Conservation (phyloP, 257 asterid species). For the Nicotiana benthamiana region DNA sequence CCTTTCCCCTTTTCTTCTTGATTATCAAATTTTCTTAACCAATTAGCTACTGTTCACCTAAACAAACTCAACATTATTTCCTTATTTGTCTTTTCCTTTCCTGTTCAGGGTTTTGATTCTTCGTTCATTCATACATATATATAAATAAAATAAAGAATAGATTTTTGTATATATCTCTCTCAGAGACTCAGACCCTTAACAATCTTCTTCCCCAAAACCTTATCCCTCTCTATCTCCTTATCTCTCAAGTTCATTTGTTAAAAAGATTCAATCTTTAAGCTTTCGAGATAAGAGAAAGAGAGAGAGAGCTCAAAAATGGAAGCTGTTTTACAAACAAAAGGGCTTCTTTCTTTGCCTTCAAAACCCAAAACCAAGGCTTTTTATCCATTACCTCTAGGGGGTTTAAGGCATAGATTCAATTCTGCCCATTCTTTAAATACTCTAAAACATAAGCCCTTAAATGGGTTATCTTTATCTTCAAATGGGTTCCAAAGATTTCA, state of each 20-base stretch:
- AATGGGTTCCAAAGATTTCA: constrained; percentile 43
- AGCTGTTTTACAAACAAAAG: constrained; percentile 67
- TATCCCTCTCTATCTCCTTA: not conserved
- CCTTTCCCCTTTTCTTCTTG: not conserved
- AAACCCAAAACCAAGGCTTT: constrained; percentile 64
- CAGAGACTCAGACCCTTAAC: not conserved
- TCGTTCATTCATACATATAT: not conserved
- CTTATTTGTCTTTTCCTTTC: not conserved
- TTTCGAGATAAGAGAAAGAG: constrained; percentile 10
- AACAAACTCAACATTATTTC: not conserved
- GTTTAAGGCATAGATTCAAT: constrained; percentile 49
- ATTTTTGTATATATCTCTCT: not conserved
- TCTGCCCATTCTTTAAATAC: constrained; percentile 19
- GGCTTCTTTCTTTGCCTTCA: constrained; percentile 64
- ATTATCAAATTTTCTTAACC: not conserved
- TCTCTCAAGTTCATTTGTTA: not conserved
- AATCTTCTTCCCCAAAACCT: not conserved
- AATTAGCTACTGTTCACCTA: not conserved
- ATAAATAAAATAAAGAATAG: not conserved
- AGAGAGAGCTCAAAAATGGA: constrained; percentile 38
- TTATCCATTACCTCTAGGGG: constrained; percentile 36
- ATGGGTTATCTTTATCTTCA: constrained; percentile 27
- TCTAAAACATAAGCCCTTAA: constrained; percentile 24
- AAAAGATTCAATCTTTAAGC: not conserved
- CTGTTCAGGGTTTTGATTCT: not conserved